A percentile compares a stretch with the other conserved stretches of the same genome.
These are phyloP conservation scores for Erodium trifolium DNA, from an alignment of 441 rosid species.

Conservation along the genomic window DNA sequence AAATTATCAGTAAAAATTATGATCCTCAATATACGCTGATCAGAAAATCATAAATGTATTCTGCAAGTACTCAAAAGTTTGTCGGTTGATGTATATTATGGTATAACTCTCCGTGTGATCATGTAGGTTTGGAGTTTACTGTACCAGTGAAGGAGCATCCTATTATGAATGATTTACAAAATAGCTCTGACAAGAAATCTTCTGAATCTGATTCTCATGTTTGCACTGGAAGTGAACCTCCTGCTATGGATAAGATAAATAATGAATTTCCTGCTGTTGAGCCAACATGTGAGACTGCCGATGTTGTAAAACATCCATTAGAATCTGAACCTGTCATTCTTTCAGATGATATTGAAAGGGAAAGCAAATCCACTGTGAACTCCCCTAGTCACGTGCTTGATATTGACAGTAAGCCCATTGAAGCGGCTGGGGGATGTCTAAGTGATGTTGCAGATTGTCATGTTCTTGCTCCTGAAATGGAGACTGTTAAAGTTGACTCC, in stretches of 20 bases:
- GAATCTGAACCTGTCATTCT: background rate
- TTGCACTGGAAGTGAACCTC: slow-evolving; percentile 20
- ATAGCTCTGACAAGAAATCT: slow-evolving; percentile 15
- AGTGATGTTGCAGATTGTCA: background rate
- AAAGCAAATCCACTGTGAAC: background rate
- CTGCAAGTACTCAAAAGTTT: too few relatives aligned
- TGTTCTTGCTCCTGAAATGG: background rate
- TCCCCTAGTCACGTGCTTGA: slow-evolving; percentile 12
- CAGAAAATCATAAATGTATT: too few relatives aligned
- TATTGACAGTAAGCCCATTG: slow-evolving; percentile 15
- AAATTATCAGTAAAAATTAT: background rate
- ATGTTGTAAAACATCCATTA: slow-evolving; percentile 6
- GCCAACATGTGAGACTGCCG: slow-evolving; percentile 21
- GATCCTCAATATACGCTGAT: too few relatives aligned
- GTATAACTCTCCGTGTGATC: background rate
- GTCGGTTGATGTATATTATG: background rate
- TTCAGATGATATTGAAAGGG: background rate
- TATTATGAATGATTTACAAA: slow-evolving; percentile 20
- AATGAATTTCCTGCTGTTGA: slow-evolving; percentile 26
- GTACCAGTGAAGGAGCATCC: slow-evolving; percentile 22
- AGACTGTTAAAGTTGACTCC: too few relatives aligned
- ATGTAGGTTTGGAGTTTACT: slow-evolving; percentile 29
- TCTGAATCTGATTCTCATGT: slow-evolving; percentile 29
- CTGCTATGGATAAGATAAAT: slow-evolving; percentile 15
- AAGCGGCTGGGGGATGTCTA: background rate